Conservation (phyloP, 208 protist species). For the Leishmania aethiopica region DNA sequence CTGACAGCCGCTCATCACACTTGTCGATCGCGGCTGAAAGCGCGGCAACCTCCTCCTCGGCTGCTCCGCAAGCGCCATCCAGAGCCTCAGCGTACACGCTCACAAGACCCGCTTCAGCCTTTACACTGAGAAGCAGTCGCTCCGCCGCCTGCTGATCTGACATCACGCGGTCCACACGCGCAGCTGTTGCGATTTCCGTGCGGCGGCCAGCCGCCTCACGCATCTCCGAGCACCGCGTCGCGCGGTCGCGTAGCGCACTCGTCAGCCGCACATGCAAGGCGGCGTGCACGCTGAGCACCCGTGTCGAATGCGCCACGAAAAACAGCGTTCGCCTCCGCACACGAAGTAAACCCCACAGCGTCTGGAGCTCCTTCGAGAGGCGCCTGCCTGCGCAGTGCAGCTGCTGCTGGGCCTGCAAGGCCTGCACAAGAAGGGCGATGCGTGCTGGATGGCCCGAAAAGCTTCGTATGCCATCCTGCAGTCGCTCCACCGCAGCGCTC, state of each 20-base stretch:
- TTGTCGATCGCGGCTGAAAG: slow-evolving; percentile 24
- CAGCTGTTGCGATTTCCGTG: neutral
- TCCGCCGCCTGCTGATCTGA: neutral
- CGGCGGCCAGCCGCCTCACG: neutral
- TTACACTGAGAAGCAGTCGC: neutral
- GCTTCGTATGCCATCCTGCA: slow-evolving; percentile 36
- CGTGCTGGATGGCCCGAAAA: slow-evolving; percentile 50
- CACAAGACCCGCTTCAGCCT: neutral
- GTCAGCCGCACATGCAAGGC: neutral
- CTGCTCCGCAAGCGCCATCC: neutral
- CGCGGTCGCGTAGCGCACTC: neutral
- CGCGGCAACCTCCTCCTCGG: slow-evolving; percentile 13
- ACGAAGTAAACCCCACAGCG: neutral
- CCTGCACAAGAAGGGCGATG: slow-evolving; percentile 45
- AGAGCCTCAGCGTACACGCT: slow-evolving; percentile 9
- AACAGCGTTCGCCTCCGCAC: neutral
- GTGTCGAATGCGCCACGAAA: neutral
- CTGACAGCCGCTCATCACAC: neutral
- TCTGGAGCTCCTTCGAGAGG: slow-evolving; percentile 1
- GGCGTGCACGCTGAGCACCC: slow-evolving; percentile 6
- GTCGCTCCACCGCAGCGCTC: slow-evolving; percentile 19
- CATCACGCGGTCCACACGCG: slow-evolving; percentile 1
- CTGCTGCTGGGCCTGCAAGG: slow-evolving; percentile 48
- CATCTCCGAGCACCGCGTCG: neutral
- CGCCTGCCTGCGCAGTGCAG: slow-evolving; percentile 3